A percentile compares a stretch with the other conserved stretches of the same genome.
These are phyloP conservation scores for Stemphylium lycopersici DNA, from an alignment of 2,329 filamentous ascomycete species.

Conservation along the genomic window DNA sequence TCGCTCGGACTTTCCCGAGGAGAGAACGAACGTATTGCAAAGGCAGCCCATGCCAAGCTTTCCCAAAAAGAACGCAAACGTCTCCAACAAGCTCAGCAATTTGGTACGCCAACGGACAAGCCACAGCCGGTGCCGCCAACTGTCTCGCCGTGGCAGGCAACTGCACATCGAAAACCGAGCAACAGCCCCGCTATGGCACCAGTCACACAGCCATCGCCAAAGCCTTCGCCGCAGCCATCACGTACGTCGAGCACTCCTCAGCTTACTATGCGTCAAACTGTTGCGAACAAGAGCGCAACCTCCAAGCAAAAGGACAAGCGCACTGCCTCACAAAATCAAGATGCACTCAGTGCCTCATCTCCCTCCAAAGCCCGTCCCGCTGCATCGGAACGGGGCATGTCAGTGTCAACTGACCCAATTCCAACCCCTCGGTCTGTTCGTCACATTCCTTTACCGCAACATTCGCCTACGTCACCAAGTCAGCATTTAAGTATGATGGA, in stretches of 20 bases:
- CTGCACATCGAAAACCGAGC: constrained; percentile 40
- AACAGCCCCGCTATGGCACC: constrained; percentile 22
- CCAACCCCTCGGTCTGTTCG: constrained; percentile 54
- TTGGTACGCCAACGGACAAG: constrained; percentile 35
- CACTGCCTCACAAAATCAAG: constrained; percentile 17
- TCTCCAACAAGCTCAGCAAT: constrained; percentile 47
- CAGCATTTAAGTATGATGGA: constrained; percentile 80
- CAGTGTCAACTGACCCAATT: constrained; percentile 43
- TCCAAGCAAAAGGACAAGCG: constrained; percentile 38
- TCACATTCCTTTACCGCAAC: constrained; percentile 60
- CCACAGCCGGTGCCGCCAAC: constrained; percentile 37
- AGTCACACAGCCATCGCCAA: constrained; percentile 12
- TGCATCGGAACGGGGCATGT: constrained; percentile 41
- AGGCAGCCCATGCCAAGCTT: constrained; percentile 63
- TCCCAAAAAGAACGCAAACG: constrained; percentile 93
- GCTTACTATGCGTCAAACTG: constrained; percentile 67
- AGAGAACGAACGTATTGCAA: constrained; percentile 46
- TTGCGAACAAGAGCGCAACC: constrained; percentile 46
- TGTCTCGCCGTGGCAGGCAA: constrained; percentile 45
- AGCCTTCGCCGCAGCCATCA: constrained; percentile 23
- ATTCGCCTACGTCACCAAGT: constrained; percentile 66
- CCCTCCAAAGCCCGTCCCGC: constrained; percentile 35
- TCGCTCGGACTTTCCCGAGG: constrained; percentile 58
- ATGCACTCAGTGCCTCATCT: constrained; percentile 20
- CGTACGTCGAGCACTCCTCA: constrained; percentile 52